phyloP scores from a whole-genome alignment of 768 basidiomycete genomes.

The Pleurotus giganteus region DNA sequence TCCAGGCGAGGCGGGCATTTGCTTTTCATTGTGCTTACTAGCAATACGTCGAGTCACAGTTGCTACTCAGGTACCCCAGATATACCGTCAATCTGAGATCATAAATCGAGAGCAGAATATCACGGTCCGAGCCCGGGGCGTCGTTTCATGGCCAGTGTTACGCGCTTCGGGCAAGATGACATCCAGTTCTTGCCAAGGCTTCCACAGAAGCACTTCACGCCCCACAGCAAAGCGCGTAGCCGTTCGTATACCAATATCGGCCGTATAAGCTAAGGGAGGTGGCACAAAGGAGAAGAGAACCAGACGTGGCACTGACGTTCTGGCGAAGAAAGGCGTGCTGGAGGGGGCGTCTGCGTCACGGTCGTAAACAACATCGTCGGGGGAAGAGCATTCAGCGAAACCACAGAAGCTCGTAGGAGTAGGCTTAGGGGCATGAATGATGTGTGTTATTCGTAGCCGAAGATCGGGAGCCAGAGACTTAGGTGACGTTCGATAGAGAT shows the following conservation, averaged over 20 bases:
- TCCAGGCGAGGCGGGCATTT: too few relatives aligned
- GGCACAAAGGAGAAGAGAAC: slow-evolving; percentile 36
- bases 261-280: slow-evolving; percentile 18
- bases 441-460: slow-evolving; percentile 39
- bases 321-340: slow-evolving; percentile 17
- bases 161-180: slow-evolving; percentile 10
- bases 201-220: slow-evolving; percentile 42
- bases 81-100: too few relatives aligned
- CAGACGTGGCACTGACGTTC: slow-evolving; percentile 21
- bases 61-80: too few relatives aligned
- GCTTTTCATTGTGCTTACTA: too few relatives aligned
- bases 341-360: slow-evolving; percentile 14
- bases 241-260: slow-evolving; percentile 24
- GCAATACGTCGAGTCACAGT: too few relatives aligned
- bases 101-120: slow-evolving; percentile 6
- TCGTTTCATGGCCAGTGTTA: not conserved
- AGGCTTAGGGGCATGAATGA: slow-evolving; percentile 33
- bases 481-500: slow-evolving; percentile 26
- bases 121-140: not conserved
- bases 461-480: slow-evolving; percentile 36
- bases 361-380: slow-evolving; percentile 10
- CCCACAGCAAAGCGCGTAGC: slow-evolving; percentile 38
- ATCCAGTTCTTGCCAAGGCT: slow-evolving; percentile 46
- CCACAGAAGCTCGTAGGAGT: slow-evolving; percentile 27
- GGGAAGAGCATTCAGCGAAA: slow-evolving; percentile 42